Evolutionary conservation across 192 early-diverging fungal genomes (phyloP), one percentile per base, ranked within the genome.

Genomic region (Mortierella alpina): DNA sequence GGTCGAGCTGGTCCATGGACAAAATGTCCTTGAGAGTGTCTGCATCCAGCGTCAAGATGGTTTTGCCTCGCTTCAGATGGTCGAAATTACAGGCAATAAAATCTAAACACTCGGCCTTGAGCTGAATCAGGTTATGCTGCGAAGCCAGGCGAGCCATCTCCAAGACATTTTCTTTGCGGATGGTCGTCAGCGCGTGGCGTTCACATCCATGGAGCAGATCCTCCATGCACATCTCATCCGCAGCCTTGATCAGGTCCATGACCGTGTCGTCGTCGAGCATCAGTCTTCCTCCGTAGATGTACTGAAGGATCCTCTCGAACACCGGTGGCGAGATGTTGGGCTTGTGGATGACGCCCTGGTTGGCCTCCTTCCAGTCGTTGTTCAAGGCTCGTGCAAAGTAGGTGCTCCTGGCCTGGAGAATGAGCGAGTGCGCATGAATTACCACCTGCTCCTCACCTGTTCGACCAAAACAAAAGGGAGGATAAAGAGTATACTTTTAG

Each of bases 51-150:
- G 59, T 56, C 7, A 72, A 47, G 17, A 80, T 80, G 13, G 70
- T 13, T 22, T 72, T 72, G 14, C 77, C 77, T 12, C 59, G 49
- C 39, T 80, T 80, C 9, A 80, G 50, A 58, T 72, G 41, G 6
- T 72, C 77, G 57, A 80, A 72, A 20, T 80, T 80, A 20, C 59
- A 40, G 2, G 77, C 77, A 53, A 80, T 80, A 51, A 80, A 80
- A 46, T 80, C 77, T 4, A 80, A 41, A 48, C 77, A 80, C 49
- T 80, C 77, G 0, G 66, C 9, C 55, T 72, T 80, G 53, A 80
- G 66, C 14, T 72, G 64, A 0, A 0, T 1, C 13, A 80, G 50
- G 5, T 63, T 63, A 47, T 72, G 77, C 8, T 56, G 70, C 6
- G 64, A 68, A 4, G 77, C 77, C 51, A 72, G 18, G 8, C 68